Base-by-base conservation (phyloP, 2,329 filamentous ascomycete species). In the Verticillium klebahnii region DNA sequence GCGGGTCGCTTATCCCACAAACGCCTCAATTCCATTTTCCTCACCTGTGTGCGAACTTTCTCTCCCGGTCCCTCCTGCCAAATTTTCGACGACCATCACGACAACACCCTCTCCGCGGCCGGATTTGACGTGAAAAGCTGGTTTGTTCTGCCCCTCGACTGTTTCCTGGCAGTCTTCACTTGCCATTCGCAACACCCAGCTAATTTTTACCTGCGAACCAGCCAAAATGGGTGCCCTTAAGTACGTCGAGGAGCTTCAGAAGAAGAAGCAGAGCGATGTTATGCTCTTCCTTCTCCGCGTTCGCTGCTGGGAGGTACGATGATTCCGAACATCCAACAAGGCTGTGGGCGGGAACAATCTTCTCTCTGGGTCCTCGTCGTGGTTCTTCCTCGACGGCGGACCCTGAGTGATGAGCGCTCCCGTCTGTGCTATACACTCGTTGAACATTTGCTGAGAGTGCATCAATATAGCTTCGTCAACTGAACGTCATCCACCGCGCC, bases 221-320 rank as follows among this genome's bases (percentile, higher is more conserved):
- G 83, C 76, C 79, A 86, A 94, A 88, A 97, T 97, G 95, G 95
- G 95, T 91, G 94, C 94, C 87, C 92, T 97, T 83, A 99, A 99
- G 87, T 99, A 97, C 87, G 92, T 99, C 85, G 96, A 99, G 89
- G 95, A 99, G 89, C 91, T 99, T 86, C 93, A 97, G 84, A 98
- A 99, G 93, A 97, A 97, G 92, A 99, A 99, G 93, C 95, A 99
- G 90, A 97, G 92, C 82, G 95, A 99, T 89, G 91, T 99, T 79
- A 92, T 98, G 86, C 93, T 93, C 86, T 99, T 99, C 89, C 90
- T 99, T 85, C 92, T 97, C 83, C 94, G 93, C 82, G 93, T 97
- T 80, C 93, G 95, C 85, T 99, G 95, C 93, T 99, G 95, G 95
- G 95, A 99, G 92, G 94, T 94, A 87, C 85, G 87, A 87, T 86